phyloP scores from a whole-genome alignment of 179 eudicot species.

The Spinacia oleracea region DNA sequence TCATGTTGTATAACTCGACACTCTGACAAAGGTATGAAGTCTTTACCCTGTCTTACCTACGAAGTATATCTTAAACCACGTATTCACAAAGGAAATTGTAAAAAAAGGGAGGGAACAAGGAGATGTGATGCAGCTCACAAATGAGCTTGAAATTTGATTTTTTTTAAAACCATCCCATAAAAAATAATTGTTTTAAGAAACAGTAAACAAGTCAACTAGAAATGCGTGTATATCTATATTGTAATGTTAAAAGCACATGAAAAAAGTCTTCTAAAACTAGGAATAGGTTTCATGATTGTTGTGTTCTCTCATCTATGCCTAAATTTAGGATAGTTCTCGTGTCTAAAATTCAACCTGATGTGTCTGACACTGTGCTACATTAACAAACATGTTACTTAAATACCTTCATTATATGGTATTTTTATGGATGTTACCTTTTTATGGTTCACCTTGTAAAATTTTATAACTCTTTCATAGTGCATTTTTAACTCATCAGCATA shows the following conservation, averaged over 20 bases:
- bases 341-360: not conserved
- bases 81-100: not conserved
- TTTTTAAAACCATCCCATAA: no score
- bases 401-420: not conserved
- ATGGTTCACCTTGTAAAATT: not conserved
- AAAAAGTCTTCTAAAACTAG: not conserved
- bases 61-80: not conserved
- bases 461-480: not conserved
- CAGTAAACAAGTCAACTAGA: not conserved
- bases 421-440: not conserved
- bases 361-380: not conserved
- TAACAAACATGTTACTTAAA: not conserved
- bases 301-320: not conserved
- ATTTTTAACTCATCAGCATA: not conserved
- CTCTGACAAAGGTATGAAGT: not conserved
- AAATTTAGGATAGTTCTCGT: not conserved
- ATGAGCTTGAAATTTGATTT: not conserved
- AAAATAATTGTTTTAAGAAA: not conserved
- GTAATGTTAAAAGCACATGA: not conserved
- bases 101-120: not conserved
- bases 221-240: not conserved
- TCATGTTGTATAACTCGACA: not conserved
- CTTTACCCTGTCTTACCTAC: not conserved
- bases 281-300: not conserved
- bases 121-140: not conserved